Evolutionary conservation across 768 basidiomycete species (phyloP), one percentile per base, ranked within the genome.

Genomic region (Imleria badia): DNA sequence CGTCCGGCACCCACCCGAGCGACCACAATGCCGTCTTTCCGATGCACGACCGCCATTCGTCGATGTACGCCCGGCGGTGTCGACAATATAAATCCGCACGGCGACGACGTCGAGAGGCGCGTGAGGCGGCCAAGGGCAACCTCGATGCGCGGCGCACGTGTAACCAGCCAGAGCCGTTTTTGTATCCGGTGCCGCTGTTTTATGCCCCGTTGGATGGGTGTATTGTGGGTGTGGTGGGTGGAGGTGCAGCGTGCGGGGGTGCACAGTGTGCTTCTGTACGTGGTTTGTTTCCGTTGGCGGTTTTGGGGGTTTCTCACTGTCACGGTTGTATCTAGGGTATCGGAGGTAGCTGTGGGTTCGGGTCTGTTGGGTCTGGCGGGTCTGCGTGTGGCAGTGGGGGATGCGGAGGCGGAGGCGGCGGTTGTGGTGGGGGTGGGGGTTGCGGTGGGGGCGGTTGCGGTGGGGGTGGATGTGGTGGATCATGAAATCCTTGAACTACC

Each of bases 21-120:
- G 79, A 83, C 55, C 80, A 83, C 63, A 81, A 80, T 52, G 69
- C 76, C 0, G 75, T 81, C 5, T 75, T 74, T 57, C 55, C 68
- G 0, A 63, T 73, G 33, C 66, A 70, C 14, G 60, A 64, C 14
- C 47, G 20, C 30, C 5, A 15, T 6, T 3, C 7, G 14, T 40
- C 48, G 6, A 41, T 17, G 29, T 3, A 22, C 29, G 20, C 48
- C 3, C 48, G 48, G 3, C 19, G 40, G 30, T 36, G 26, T 11
- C 35, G 48, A 15, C 48, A 19, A 3, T 23, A 45, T 19, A 50
- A 51, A 6, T 13, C 31, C 4, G 43, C 45, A 33, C 48, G 44
- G 8, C 29, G 33, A 33, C 36, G 22, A 23, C 20, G 15, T 2
- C 48, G 33, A 17, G 43, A 55, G 19, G 36, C 44, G 11, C 36